Percentiles rank a stretch among this genome's conserved stretches.
These are phyloP conservation scores for Aureobasidium sp. DNA, from an alignment of 2,329 filamentous ascomycete genomes.

Conservation along the genomic window DNA sequence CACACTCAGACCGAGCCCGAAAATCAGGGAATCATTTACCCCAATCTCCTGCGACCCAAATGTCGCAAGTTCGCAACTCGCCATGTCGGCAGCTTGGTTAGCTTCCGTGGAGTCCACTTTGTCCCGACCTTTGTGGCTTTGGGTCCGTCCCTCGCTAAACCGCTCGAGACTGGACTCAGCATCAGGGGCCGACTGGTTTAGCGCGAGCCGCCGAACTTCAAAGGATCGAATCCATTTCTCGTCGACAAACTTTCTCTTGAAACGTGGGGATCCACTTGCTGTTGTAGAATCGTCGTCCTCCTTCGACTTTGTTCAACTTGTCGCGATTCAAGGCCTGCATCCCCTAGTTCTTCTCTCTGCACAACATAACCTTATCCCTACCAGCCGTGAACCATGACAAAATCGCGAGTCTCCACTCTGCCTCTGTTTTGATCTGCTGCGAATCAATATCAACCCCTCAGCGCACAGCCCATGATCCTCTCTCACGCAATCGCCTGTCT, in stretches of 20 bases:
- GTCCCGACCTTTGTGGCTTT: background rate
- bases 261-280: constrained; percentile 1
- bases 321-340: background rate
- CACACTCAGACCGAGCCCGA: background rate
- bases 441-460: background rate
- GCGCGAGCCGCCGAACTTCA: background rate
- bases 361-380: background rate
- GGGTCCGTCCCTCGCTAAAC: too few relatives aligned
- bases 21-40: background rate
- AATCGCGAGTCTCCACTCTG: background rate
- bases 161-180: background rate
- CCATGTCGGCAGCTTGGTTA: constrained; percentile 6
- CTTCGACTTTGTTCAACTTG: background rate
- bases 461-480: background rate
- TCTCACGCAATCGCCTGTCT: constrained; percentile 6
- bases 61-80: background rate
- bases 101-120: background rate
- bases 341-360: background rate
- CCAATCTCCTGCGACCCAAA: background rate
- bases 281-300: background rate
- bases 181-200: background rate
- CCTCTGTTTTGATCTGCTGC: background rate
- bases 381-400: background rate
- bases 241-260: constrained; percentile 1
- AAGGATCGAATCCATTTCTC: background rate